Base-by-base conservation (phyloP, 2,329 filamentous ascomycete genomes). In the Aspergillus tanneri region DNA sequence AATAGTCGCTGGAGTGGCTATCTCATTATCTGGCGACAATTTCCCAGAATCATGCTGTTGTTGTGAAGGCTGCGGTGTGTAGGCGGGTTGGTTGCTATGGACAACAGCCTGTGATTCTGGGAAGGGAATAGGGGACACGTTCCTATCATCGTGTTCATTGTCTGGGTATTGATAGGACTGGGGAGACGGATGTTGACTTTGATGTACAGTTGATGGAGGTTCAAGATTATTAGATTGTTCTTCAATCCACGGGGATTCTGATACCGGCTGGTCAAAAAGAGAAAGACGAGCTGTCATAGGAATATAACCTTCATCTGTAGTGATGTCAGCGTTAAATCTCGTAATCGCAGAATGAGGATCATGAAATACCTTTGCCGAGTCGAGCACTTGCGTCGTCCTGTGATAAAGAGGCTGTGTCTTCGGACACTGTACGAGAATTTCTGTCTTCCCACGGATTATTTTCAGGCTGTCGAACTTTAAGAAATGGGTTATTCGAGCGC, bases 401-500 rank as follows among this genome's bases (percentile, higher is more conserved):
- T 12, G 49, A 51, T 3, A 49, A 28, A 6, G 59, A 63, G n/a
- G 63, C 56, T 1, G 54, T 50, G 19, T 34, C 28, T 14, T 46
- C 54, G 14, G 50, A 47, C 7, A 49, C 52, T n/a, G 46, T 16
- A 9, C 52, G 46, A 35, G 48, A 46, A 8, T 56, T 55, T 39
- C 51, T 55, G 11, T 50, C 49, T 6, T 59, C 55, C 43, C 53
- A 57, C 10, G 58, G 51, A 21, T 59, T 56, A 9, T 55, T 52
- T 8, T 61, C 55, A 23, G 52, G 45, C 16, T 59, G 51, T 23
- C 59, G 58, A 2, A 63, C 48, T 44, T 66, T 70, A 42, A 71
- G 37, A 35, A 72, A 72, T 5, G 69, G 69, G 30, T 72, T 72
- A 40, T 72, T 72, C 12, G 69, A 71, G 43, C 61, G 66, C 19